Percentiles rank a stretch among this genome's conserved stretches.
Conservation (phyloP, 2,329 filamentous ascomycete genomes). For the Cordyceps militaris region DNA sequence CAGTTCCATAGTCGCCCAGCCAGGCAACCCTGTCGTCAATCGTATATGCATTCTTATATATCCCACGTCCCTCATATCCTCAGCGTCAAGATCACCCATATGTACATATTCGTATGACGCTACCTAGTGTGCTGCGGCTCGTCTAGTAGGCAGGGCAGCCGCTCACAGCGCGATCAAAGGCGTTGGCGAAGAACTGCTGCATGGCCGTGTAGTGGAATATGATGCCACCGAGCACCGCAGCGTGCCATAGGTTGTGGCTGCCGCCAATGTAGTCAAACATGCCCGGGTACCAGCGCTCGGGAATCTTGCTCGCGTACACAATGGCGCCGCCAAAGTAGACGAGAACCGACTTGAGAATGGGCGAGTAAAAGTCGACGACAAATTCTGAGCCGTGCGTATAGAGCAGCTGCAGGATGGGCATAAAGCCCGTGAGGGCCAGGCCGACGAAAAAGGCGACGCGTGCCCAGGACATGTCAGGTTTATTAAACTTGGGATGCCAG, state of each 20-base stretch:
- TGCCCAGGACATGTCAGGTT: slow-evolving; percentile 83
- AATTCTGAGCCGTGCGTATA: slow-evolving; percentile 70
- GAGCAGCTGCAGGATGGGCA: slow-evolving; percentile 79
- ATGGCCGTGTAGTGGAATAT: slow-evolving; percentile 96
- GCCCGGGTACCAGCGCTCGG: slow-evolving; percentile 87
- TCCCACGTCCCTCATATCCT: not conserved
- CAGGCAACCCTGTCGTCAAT: not conserved
- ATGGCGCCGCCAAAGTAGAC: slow-evolving; percentile 82
- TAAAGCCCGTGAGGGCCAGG: slow-evolving; percentile 79
- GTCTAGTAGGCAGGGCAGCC: slow-evolving; percentile 47
- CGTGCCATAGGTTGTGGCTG: slow-evolving; percentile 96
- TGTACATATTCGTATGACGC: not conserved
- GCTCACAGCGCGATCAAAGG: slow-evolving; percentile 60
- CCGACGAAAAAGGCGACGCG: slow-evolving; percentile 88
- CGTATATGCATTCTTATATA: not conserved
- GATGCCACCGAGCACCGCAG: slow-evolving; percentile 89
- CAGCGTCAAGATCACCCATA: not conserved
- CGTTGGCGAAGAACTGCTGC: slow-evolving; percentile 83
- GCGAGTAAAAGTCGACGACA: slow-evolving; percentile 86
- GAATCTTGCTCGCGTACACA: slow-evolving; percentile 86
- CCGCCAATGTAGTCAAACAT: slow-evolving; percentile 93
- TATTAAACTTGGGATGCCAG: slow-evolving; percentile 95
- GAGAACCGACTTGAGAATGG: slow-evolving; percentile 71
- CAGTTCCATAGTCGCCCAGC: not conserved
- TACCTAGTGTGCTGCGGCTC: not conserved